phyloP scores from a whole-genome alignment of 2,329 filamentous ascomycete species.

The Didymella lethalis region DNA sequence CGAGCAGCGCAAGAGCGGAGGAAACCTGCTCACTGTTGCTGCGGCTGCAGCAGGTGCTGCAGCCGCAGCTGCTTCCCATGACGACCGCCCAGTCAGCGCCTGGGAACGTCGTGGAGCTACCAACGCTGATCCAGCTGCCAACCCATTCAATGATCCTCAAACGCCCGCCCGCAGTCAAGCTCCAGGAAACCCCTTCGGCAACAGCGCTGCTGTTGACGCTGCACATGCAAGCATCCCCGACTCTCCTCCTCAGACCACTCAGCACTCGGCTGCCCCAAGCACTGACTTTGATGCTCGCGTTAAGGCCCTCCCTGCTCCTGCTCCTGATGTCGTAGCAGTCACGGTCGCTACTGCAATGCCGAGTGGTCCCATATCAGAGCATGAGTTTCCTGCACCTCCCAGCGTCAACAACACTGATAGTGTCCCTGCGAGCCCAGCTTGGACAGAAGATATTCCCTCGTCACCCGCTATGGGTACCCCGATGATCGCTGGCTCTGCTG shows the following conservation, averaged over 20 bases:
- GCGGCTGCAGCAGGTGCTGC: conserved; percentile 41
- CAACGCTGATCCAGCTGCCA: conserved; percentile 58
- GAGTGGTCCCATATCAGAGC: conserved; percentile 40
- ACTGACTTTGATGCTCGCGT: conserved; percentile 38
- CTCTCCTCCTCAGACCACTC: conserved; percentile 35
- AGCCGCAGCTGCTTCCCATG: conserved; percentile 26
- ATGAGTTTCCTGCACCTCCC: conserved; percentile 35
- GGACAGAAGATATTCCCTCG: conserved; percentile 66
- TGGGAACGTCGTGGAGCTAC: conserved; percentile 52
- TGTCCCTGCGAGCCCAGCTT: conserved; percentile 64
- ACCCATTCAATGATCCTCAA: conserved; percentile 70
- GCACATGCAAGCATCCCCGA: conserved; percentile 38
- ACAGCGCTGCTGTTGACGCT: conserved; percentile 50
- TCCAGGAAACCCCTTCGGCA: conserved; percentile 64
- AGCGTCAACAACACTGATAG: conserved; percentile 60
- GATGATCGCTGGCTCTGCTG: conserved; percentile 34
- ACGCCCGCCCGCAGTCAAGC: conserved; percentile 50
- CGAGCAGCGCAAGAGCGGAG: conserved; percentile 52
- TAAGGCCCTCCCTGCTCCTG: conserved; percentile 24
- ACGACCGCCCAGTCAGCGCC: conserved; percentile 39
- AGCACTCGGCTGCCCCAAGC: conserved; percentile 36
- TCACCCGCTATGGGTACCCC: conserved; percentile 47
- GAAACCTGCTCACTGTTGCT: conserved; percentile 45
- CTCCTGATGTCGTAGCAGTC: conserved; percentile 49
- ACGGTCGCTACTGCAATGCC: conserved; percentile 42